Conservation (phyloP, 1,139 yeast genomes). For the Nakaseomyces glabratus region DNA sequence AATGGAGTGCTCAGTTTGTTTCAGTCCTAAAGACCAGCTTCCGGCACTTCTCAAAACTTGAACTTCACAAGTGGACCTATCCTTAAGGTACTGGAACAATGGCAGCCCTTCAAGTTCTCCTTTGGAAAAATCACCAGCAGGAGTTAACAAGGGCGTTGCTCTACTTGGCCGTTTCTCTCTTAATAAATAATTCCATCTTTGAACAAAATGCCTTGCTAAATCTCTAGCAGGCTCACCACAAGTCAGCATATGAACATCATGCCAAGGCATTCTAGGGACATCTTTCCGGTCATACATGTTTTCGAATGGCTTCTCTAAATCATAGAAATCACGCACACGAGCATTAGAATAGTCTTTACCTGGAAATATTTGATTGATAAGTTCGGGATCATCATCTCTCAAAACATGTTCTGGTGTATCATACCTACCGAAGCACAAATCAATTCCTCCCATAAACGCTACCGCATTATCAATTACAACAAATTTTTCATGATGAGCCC, state of each 20-base stretch:
- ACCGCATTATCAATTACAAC: conserved; percentile 80
- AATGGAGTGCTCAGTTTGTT: conserved; percentile 79
- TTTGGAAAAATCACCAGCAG: conserved; percentile 79
- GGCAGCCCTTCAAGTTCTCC: conserved; percentile 59
- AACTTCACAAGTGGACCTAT: conserved; percentile 76
- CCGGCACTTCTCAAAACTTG: conserved; percentile 87
- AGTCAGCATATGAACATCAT: conserved; percentile 93
- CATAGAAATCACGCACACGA: conserved; percentile 76
- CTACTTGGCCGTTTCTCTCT: conserved; percentile 93
- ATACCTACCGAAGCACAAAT: conserved; percentile 88
- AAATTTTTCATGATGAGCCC: conserved; percentile 98
- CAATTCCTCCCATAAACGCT: conserved; percentile 92
- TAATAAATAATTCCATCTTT: conserved; percentile 90
- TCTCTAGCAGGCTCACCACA: conserved; percentile 96
- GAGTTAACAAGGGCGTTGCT: conserved; percentile 81
- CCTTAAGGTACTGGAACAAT: conserved; percentile 31
- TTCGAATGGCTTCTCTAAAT: conserved; percentile 77
- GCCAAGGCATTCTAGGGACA: conserved; percentile 99
- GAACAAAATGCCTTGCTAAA: conserved; percentile 86
- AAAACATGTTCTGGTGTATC: conserved; percentile 95
- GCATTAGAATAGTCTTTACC: conserved; percentile 98
- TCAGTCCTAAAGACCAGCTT: conserved; percentile 83
- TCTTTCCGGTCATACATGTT: conserved; percentile 80
- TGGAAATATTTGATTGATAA: conserved; percentile 69
- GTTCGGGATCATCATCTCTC: conserved; percentile 55